Percentiles rank a stretch among this genome's conserved stretches.
These are phyloP conservation scores for Cylindrodendrum hubeiense DNA, from an alignment of 2,329 filamentous ascomycete genomes.

Conservation along the genomic window DNA sequence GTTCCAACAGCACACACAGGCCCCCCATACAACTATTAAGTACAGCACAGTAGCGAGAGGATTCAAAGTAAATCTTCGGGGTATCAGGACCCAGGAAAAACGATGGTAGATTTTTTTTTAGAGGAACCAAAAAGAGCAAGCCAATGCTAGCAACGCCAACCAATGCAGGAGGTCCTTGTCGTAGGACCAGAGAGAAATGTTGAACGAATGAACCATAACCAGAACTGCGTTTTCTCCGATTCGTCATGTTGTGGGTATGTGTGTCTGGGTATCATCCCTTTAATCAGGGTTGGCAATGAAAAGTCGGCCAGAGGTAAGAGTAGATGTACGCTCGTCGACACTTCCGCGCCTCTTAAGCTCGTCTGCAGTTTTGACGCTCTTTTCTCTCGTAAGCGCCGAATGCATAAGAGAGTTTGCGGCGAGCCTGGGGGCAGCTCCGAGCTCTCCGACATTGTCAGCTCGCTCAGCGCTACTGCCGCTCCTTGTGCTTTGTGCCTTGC, in stretches of 20 bases:
- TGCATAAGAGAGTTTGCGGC: conserved; percentile 71
- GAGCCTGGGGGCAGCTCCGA: conserved; percentile 62
- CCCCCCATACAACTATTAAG: conserved; percentile 31
- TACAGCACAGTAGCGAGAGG: conserved; percentile 40
- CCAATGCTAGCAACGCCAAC: conserved; percentile 45
- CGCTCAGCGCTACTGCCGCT: conserved; percentile 71
- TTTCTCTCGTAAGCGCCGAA: conserved; percentile 70
- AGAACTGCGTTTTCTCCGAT: conserved; percentile 25
- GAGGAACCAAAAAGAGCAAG: conserved; percentile 31
- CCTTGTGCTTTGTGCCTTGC: conserved; percentile 62
- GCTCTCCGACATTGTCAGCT: conserved; percentile 70
- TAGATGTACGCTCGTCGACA: conserved; percentile 85
- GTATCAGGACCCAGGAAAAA: conserved; percentile 42
- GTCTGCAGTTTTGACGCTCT: conserved; percentile 75
- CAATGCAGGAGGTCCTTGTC: conserved; percentile 39
- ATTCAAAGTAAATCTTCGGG: conserved; percentile 33
- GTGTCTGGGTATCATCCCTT: conserved; percentile 34
- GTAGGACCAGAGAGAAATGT: conserved; percentile 27
- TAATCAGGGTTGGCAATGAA: conserved; percentile 90
- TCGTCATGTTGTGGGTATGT: conserved; percentile 31
- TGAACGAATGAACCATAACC: conserved; percentile 35
- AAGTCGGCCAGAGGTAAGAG: conserved; percentile 78
- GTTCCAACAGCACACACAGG: conserved; percentile 35
- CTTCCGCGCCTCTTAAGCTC: conserved; percentile 83
- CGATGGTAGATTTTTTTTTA: conserved; percentile 35